Base-by-base conservation (phyloP, 2,329 filamentous ascomycete species). In the Ceratocystis smalleyi region DNA sequence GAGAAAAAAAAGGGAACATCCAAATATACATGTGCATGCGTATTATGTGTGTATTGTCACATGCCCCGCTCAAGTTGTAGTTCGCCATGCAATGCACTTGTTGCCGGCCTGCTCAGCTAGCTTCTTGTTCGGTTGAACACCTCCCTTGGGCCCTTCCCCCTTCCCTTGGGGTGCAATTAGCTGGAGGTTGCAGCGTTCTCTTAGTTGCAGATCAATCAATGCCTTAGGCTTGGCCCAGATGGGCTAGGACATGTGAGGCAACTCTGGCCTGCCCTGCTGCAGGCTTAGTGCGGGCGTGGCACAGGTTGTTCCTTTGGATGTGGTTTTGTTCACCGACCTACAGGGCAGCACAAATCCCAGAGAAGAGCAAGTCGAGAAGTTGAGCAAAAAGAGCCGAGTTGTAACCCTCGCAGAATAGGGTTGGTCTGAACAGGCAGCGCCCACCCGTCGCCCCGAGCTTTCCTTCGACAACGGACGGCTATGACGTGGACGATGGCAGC, bases 401-500 rank as follows among this genome's bases (percentile, higher is more conserved):
- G 43, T 27, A 51, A 51, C 47, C 47, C 47, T 51, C 19, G 7
- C 35, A 10, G 19, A 10, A 27, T 51, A 51, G 47, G 47, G 22
- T 12, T 22, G 45, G n/a, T 10, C 17, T 22, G 17, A 22, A 7
- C 2, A n/a, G 7, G 6, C 22, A n/a, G 45, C 45, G 6, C 45
- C 15, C n/a, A 49, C 5, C 22, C 10, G n/a, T 10, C 24, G n/a
- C 24, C n/a, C 27, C 51, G 51, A 30, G 51, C 51, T 57, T 32
- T 57, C 32, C 24, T 3, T 32, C 10, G 51, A 57, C 51, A 57
- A 57, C 51, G 51, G 51, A 57, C 27, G 51, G 51, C 51, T 57
- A 57, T 57, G 51, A 57, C 51, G 51, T 57, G 51, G 8, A 12
- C 27, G 51, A 57, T 35, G 51, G 51, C 51, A 57, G 27, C 51